phyloP scores from a whole-genome alignment of 164 flowering plant genomes.

The Piper longum region DNA sequence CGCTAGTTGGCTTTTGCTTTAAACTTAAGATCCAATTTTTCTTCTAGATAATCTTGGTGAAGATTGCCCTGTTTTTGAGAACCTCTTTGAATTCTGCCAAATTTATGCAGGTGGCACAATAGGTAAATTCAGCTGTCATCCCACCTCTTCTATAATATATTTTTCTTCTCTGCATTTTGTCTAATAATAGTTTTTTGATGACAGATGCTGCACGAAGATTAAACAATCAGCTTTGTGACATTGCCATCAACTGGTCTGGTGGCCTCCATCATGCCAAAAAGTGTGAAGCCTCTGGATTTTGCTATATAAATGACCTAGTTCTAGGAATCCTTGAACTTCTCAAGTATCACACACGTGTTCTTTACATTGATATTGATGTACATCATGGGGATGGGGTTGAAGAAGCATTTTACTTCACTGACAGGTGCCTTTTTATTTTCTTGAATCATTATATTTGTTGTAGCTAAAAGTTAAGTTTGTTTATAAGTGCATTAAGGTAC shows the following conservation, averaged over 20 bases:
- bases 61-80: slow-evolving; percentile 96
- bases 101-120: slow-evolving; percentile 98
- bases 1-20: background rate
- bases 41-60: slow-evolving; percentile 86
- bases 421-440: slow-evolving; percentile 37
- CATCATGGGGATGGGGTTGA: slow-evolving; percentile 99
- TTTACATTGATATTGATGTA: slow-evolving; percentile 92
- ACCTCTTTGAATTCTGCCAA: slow-evolving; percentile 93
- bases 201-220: slow-evolving; percentile 94
- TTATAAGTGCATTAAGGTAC: background rate
- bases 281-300: slow-evolving; percentile 95
- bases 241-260: slow-evolving; percentile 99
- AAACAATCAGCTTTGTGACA: slow-evolving; percentile 82
- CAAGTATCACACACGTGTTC: slow-evolving; percentile 83
- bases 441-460: too few relatives aligned
- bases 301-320: slow-evolving; percentile 94
- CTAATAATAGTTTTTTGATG: background rate
- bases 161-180: background rate
- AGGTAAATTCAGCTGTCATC: slow-evolving; percentile 32
- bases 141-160: background rate
- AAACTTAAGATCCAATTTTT: background rate
- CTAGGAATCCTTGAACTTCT: slow-evolving; percentile 92
- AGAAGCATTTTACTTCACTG: slow-evolving; percentile 95
- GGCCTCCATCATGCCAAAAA: slow-evolving; percentile 98
- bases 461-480: too few relatives aligned